A percentile compares a stretch with the other conserved stretches of the same genome.
phyloP scores from a whole-genome alignment of 176 grass and related monocot genomes.

The Rhynchospora breviuscula region DNA sequence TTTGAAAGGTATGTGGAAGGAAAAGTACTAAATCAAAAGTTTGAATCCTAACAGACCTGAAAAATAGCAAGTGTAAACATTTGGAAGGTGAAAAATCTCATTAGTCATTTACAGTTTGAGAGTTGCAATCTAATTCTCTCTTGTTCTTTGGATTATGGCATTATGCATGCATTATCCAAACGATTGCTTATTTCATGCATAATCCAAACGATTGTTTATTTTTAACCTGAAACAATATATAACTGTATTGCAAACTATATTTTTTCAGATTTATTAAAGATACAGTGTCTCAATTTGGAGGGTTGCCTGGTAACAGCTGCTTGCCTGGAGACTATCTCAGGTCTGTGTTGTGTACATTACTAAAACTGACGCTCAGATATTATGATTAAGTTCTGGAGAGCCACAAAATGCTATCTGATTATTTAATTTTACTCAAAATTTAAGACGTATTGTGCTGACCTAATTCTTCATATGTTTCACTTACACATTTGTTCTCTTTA shows the following conservation, averaged over 20 bases:
- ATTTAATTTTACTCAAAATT: not conserved
- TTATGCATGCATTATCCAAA: not conserved
- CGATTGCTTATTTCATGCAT: conserved; percentile 2
- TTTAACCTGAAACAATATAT: not conserved
- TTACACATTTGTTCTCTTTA: not conserved
- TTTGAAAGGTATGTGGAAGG: conserved; percentile 59
- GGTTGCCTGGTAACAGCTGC: conserved; percentile 66
- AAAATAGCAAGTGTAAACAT: not conserved
- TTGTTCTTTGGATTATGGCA: not conserved
- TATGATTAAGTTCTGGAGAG: not conserved
- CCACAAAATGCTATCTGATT: not conserved
- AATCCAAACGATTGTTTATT: not conserved
- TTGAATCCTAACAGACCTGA: not conserved
- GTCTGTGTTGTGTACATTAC: conserved; percentile 32
- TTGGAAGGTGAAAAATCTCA: not conserved
- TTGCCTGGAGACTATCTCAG: conserved; percentile 92
- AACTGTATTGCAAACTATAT: not conserved
- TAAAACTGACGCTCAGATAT: not conserved
- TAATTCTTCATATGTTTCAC: not conserved
- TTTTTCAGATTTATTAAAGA: conserved; percentile 57
- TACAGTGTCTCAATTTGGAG: conserved; percentile 73
- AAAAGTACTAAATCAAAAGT: conserved; percentile 7
- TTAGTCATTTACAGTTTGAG: conserved; percentile 6
- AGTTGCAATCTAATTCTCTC: not conserved
- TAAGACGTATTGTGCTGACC: not conserved